phyloP scores from a whole-genome alignment of 192 early-diverging fungal genomes.

The Kickxella alabastrina region DNA sequence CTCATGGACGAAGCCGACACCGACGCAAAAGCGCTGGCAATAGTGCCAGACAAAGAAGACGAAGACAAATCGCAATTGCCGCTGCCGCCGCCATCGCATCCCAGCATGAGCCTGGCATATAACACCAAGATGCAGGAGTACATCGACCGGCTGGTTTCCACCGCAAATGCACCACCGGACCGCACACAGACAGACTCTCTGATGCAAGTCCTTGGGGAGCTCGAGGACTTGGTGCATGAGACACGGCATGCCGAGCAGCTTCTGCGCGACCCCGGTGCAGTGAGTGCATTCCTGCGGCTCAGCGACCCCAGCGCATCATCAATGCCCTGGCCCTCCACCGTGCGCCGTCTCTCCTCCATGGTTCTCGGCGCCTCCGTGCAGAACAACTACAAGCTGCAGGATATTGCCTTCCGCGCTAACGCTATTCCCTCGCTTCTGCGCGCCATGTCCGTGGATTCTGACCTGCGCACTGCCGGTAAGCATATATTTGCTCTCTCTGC shows the following conservation, averaged over 20 bases:
- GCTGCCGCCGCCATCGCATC: not conserved
- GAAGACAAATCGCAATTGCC: not conserved
- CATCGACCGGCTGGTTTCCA: conserved; percentile 24
- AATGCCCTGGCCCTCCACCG: conserved; percentile 6
- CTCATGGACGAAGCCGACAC: conserved; percentile 43
- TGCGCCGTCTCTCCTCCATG: conserved; percentile 48
- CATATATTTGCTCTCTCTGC: conserved; percentile 46
- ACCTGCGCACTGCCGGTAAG: conserved; percentile 16
- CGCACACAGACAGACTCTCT: conserved; percentile 5
- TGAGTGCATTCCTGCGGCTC: conserved; percentile 32
- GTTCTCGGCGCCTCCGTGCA: conserved; percentile 57
- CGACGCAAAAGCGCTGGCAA: conserved; percentile 1
- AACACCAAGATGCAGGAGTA: conserved; percentile 25
- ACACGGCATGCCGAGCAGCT: conserved; percentile 57
- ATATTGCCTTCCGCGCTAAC: conserved; percentile 4
- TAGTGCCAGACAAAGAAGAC: not conserved
- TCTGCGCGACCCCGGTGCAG: conserved; percentile 16
- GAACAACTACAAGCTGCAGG: conserved; percentile 39
- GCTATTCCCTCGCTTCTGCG: conserved; percentile 21
- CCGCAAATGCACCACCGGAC: not conserved
- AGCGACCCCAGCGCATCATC: conserved; percentile 19
- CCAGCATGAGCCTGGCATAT: too few species aligned
- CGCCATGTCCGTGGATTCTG: conserved; percentile 10
- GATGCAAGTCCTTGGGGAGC: conserved; percentile 43
- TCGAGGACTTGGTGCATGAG: conserved; percentile 57